A percentile compares a stretch with the other conserved stretches of the same genome.
Conservation (phyloP, 169 alveolate species). For the Plasmodium inui region DNA sequence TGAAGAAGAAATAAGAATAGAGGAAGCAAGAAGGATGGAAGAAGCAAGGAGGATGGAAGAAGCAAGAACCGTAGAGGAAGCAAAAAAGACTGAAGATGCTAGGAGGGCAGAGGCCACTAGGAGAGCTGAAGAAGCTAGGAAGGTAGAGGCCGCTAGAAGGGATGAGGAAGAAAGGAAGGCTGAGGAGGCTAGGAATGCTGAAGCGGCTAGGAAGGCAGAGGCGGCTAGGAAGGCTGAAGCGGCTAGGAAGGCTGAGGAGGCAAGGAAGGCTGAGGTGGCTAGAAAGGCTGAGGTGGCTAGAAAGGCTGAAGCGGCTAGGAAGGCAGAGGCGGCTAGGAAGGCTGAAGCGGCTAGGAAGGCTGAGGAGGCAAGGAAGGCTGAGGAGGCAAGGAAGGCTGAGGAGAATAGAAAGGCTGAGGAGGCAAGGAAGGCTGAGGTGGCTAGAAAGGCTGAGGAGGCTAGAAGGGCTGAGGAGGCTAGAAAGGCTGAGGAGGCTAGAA, state of each 20-base stretch:
- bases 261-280: background rate
- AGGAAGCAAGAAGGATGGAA: background rate
- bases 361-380: slow-evolving; percentile 12
- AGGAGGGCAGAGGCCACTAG: slow-evolving; percentile 6
- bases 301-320: slow-evolving; percentile 3
- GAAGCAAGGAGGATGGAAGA: background rate
- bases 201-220: background rate
- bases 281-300: background rate
- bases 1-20: slow-evolving; percentile 9
- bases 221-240: background rate
- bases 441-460: slow-evolving; percentile 16
- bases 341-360: slow-evolving; percentile 14
- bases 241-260: slow-evolving; percentile 7
- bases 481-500: slow-evolving; percentile 9
- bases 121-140: slow-evolving; percentile 9
- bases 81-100: background rate
- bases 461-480: slow-evolving; percentile 1
- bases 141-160: slow-evolving; percentile 6
- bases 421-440: background rate
- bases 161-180: background rate
- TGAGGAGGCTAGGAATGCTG: background rate
- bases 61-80: background rate
- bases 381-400: slow-evolving; percentile 3
- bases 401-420: slow-evolving; percentile 18
- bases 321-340: slow-evolving; percentile 5